Conservation (phyloP, 2,329 filamentous ascomycete species). For the Fusarium denticulatum region DNA sequence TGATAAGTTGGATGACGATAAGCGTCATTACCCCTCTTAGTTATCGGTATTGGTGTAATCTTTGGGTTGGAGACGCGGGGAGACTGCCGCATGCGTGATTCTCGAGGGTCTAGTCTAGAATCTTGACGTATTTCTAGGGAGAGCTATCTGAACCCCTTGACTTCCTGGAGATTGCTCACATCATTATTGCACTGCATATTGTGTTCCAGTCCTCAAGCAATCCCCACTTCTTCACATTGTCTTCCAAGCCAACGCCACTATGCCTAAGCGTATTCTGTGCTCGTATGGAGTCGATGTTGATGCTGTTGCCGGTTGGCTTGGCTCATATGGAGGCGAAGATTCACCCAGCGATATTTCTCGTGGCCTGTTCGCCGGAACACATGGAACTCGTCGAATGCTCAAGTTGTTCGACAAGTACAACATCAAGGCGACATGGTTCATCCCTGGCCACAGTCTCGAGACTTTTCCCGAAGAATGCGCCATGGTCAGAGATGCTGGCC, state of each 20-base stretch:
- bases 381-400: conserved; percentile 72
- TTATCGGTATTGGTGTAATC: background rate
- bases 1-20: conserved; percentile 1
- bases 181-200: background rate
- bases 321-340: conserved; percentile 79
- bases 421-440: conserved; percentile 71
- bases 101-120: background rate
- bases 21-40: conserved; percentile 13
- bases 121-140: background rate
- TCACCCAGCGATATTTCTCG: conserved; percentile 59
- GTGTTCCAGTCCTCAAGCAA: background rate
- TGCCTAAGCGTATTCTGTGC: conserved; percentile 7
- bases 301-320: conserved; percentile 80
- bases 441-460: conserved; percentile 60
- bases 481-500: conserved; percentile 56
- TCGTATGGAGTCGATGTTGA: conserved; percentile 77
- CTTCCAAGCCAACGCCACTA: background rate
- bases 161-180: background rate
- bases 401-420: conserved; percentile 77
- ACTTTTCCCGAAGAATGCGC: conserved; percentile 59
- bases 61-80: background rate
- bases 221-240: background rate
- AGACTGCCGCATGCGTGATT: background rate
- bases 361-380: conserved; percentile 72
- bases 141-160: background rate